Percentiles rank a stretch among this genome's conserved stretches.
Conservation (phyloP, 768 basidiomycete species). For the Punctularia strigosozonata region DNA sequence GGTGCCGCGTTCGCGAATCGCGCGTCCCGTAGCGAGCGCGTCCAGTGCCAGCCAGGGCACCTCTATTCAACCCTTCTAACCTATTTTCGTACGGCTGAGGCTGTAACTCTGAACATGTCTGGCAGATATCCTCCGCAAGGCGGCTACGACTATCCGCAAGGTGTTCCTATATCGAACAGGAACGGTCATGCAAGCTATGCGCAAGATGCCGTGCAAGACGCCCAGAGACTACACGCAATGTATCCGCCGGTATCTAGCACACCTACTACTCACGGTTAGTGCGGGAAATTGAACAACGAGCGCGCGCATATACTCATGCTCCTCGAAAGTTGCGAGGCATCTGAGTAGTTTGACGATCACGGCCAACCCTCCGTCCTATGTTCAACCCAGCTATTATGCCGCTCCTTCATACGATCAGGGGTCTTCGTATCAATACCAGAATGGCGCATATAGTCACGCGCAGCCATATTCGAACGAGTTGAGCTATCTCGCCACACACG, state of each 20-base stretch:
- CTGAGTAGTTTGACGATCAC: conserved; percentile 45
- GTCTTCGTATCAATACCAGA: conserved; percentile 52
- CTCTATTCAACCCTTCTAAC: too few relatives aligned
- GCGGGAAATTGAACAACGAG: conserved; percentile 4
- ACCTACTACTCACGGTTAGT: conserved; percentile 62
- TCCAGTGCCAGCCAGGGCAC: too few relatives aligned
- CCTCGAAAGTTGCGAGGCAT: conserved; percentile 58
- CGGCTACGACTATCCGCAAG: conserved; percentile 1
- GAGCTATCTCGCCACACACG: conserved; percentile 39
- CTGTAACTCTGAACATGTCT: conserved; percentile 5
- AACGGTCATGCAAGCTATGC: conserved; percentile 6
- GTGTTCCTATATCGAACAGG: conserved; percentile 3
- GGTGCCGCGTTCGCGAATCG: too few relatives aligned
- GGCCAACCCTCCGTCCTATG: conserved; percentile 50
- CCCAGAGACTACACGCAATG: conserved; percentile 50
- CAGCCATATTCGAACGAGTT: conserved; percentile 58
- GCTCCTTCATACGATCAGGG: conserved; percentile 17
- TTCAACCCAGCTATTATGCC: conserved; percentile 43
- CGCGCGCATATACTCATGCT: conserved; percentile 9
- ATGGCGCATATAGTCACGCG: too few relatives aligned
- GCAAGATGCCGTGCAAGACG: conserved; percentile 49
- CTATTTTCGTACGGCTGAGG: too few relatives aligned
- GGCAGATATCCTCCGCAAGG: conserved; percentile 7
- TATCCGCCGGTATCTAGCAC: conserved; percentile 72
- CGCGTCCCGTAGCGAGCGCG: too few relatives aligned